Conservation (phyloP, 2,329 filamentous ascomycete species). For the Immersiporthe knoxdaviesiana region DNA sequence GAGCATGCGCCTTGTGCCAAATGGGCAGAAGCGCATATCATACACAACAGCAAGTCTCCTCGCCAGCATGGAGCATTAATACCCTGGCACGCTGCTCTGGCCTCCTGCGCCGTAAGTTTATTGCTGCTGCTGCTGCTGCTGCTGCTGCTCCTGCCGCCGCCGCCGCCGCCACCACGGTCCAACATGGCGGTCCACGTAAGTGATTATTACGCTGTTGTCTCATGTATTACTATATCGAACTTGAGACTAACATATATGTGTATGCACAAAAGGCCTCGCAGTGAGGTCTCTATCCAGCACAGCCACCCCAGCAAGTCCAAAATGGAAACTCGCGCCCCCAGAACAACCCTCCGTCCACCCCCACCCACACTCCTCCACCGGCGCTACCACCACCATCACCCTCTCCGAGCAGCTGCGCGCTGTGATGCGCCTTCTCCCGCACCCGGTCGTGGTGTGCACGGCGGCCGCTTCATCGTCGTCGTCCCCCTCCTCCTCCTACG, state of each 20-base stretch:
- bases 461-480: constrained; percentile 35
- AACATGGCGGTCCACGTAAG: background rate
- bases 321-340: background rate
- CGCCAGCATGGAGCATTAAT: constrained; percentile 11
- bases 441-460: constrained; percentile 61
- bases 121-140: no score
- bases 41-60: background rate
- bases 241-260: background rate
- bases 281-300: constrained; percentile 6
- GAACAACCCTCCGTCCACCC: constrained; percentile 42
- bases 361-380: constrained; percentile 30
- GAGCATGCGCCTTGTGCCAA: constrained; percentile 37
- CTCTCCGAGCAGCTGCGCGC: constrained; percentile 54
- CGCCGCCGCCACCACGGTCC: background rate
- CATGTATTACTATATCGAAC: background rate
- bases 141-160: no score
- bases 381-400: background rate
- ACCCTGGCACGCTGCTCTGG: constrained; percentile 15
- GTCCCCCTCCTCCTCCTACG: background rate
- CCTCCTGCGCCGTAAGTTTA: constrained; percentile 20
- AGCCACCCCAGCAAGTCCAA: background rate
- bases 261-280: constrained; percentile 2
- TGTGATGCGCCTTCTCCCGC: constrained; percentile 57
- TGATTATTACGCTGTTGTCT: background rate
- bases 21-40: constrained; percentile 34